Base-by-base conservation (phyloP, 441 rosid genomes). In the Adansonia grandidieri region DNA sequence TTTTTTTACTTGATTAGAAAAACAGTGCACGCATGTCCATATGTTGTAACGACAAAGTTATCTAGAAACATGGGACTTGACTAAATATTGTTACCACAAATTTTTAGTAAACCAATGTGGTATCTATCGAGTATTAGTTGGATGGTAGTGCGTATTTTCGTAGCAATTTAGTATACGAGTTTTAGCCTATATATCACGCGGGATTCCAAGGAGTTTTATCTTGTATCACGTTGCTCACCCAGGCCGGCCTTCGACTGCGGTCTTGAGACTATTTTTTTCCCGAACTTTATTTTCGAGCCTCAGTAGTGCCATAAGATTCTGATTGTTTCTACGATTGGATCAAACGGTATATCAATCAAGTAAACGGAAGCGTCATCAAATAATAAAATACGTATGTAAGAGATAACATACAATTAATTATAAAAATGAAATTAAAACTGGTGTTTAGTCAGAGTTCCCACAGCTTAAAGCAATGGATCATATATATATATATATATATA, bases 91-190 rank as follows among this genome's bases (percentile, higher is more conserved):
- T 11, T 48, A 10, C 53, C 11, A 48, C 2, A 48, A 48, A 10
- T 48, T 57, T 57, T 57, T 57, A 57, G 62, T 17, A 57, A 57
- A 57, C 61, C 62, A 57, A 57, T 57, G 62, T 57, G 62, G 19
- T 53, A 14, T 53, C 7, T 14, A 53, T 15, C 57, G 17, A 53
- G 57, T 14, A 53, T 51, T 53, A 53, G 17, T 53, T 53, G 56
- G 56, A 51, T 13, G 15, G 5, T 51, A 14, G n/a, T 53, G 57
- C 4, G 57, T 51, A n/a, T 4, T 13, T 53, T 14, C n/a, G 57
- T 13, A 15, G n/a, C 57, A 14, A 42, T 5, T 42, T 42, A 42
- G 45, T 42, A 8, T 42, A 42, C 8, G 45, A 42, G 45, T 5
- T 42, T 42, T 5, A 42, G 8, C 45, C 45, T 42, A 42, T 42